These are phyloP conservation scores for Claviceps sp. DNA, from an alignment of 2,329 filamentous ascomycete species.

Conservation along the genomic window DNA sequence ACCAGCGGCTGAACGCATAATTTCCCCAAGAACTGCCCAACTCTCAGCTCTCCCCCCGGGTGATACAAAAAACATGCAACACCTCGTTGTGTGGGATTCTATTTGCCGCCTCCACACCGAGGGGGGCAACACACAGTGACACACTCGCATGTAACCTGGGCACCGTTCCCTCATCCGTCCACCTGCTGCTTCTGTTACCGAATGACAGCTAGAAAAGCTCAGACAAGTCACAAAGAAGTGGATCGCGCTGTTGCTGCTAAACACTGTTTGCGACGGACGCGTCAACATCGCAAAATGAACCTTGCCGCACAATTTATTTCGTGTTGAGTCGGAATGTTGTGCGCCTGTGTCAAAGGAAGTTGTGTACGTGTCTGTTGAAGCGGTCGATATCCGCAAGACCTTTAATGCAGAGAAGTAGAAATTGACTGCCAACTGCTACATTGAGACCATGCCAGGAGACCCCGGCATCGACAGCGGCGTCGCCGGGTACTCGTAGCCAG, in stretches of 20 bases:
- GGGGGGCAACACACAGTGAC: no score
- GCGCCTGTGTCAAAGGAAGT: no score
- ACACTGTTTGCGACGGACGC: neutral
- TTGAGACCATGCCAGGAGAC: slow-evolving; percentile 42
- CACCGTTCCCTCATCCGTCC: neutral
- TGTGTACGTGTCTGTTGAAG: neutral
- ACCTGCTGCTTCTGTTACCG: neutral
- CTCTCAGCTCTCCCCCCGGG: no score
- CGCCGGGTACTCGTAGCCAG: slow-evolving; percentile 50
- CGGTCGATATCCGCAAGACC: no score
- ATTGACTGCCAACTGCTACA: slow-evolving; percentile 2
- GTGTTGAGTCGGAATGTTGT: no score
- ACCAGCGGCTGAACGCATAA: no score
- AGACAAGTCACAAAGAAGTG: neutral
- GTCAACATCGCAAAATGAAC: neutral
- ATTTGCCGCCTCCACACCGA: no score
- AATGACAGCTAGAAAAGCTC: neutral
- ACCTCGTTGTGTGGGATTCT: no score
- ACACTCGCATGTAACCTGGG: no score
- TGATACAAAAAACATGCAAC: no score
- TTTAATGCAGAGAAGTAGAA: neutral
- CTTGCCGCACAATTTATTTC: no score
- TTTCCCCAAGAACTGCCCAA: no score
- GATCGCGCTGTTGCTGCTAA: neutral
- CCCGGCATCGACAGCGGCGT: slow-evolving; percentile 63